Percentiles rank a stretch among this genome's conserved stretches.
These are phyloP conservation scores for Protomyces gravidus DNA, from an alignment of 1,139 yeast genomes.

Conservation along the genomic window DNA sequence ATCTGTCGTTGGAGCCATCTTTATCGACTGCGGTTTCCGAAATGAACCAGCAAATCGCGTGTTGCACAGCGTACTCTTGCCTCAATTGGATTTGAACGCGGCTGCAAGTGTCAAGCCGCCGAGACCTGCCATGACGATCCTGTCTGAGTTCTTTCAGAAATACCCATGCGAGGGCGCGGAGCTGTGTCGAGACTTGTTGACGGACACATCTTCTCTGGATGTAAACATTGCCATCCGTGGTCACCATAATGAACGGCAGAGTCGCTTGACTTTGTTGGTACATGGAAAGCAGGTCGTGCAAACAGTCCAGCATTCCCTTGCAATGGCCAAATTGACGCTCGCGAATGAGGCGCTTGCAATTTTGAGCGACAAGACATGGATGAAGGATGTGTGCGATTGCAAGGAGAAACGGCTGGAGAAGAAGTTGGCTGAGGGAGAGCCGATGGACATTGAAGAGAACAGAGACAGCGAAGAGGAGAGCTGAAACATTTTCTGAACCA, in stretches of 20 bases:
- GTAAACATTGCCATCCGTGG: neutral
- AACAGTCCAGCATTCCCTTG: neutral
- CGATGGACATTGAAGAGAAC: neutral
- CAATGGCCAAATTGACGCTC: neutral
- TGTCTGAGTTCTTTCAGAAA: neutral
- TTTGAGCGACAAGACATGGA: neutral
- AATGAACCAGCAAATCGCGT: neutral
- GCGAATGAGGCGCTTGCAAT: neutral
- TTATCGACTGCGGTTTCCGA: conserved; percentile 29
- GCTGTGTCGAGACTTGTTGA: neutral
- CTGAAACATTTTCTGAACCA: too few relatives aligned
- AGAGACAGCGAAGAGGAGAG: too few relatives aligned
- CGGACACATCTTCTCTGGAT: neutral
- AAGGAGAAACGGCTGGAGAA: neutral
- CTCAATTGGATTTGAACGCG: neutral
- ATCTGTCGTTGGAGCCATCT: conserved; percentile 30
- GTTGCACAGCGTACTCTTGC: conserved; percentile 1
- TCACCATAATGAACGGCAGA: neutral
- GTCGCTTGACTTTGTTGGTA: neutral
- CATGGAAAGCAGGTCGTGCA: neutral
- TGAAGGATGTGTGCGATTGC: neutral
- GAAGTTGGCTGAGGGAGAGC: neutral
- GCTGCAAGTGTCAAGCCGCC: neutral
- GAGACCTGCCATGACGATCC: neutral
- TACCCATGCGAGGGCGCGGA: neutral